Conservation (phyloP, 495 filamentous ascomycete species). For the Trichoderma asperelloides region DNA sequence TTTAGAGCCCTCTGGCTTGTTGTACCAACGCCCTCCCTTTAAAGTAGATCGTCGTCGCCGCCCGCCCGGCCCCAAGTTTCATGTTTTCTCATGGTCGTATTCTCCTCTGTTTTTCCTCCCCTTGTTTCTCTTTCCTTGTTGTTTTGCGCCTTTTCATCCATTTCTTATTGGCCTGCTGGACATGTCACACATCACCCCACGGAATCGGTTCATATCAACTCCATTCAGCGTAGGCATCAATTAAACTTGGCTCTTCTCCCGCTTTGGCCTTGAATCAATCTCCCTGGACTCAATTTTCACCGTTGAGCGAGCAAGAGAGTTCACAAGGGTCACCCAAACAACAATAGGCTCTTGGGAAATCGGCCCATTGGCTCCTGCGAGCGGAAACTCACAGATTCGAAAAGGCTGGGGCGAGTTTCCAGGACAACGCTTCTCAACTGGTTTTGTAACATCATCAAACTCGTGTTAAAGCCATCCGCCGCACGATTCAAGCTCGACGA, state of each 20-base stretch:
- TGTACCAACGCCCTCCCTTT: too few relatives aligned
- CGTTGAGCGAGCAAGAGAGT: background rate
- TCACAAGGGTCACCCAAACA: background rate
- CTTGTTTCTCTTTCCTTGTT: background rate
- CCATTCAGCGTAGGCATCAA: background rate
- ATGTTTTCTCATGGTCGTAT: background rate
- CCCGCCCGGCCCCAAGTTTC: too few relatives aligned
- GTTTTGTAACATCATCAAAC: background rate
- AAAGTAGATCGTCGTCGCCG: too few relatives aligned
- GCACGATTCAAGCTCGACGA: background rate
- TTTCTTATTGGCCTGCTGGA: background rate
- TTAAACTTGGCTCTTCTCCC: background rate
- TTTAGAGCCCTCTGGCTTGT: too few relatives aligned
- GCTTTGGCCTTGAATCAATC: background rate
- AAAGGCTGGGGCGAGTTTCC: background rate
- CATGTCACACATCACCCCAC: background rate
- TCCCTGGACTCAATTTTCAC: too few relatives aligned
- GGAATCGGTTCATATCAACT: background rate
- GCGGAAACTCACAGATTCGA: background rate
- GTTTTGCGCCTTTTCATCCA: background rate
- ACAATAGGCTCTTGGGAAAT: background rate
- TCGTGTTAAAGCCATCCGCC: background rate
- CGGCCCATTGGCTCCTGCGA: background rate
- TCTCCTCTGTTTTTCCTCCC: background rate
- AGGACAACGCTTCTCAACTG: background rate